These are phyloP conservation scores for Periconia sp. DNA, from an alignment of 2,329 filamentous ascomycete species.

Conservation along the genomic window DNA sequence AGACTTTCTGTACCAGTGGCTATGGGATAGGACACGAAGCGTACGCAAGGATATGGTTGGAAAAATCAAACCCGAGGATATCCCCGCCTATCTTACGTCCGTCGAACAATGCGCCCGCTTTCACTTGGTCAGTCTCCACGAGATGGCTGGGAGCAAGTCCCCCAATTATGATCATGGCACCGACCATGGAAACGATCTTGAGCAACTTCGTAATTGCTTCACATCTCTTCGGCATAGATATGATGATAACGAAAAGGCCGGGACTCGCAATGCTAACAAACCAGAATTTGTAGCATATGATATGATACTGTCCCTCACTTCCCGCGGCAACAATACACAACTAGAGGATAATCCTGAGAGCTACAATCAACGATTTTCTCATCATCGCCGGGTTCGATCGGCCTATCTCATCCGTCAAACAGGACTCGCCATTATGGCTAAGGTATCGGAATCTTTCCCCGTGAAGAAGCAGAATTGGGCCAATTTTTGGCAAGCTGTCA, in stretches of 20 bases:
- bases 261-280: slow-evolving; percentile 58
- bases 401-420: slow-evolving; percentile 61
- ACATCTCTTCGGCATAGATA: slow-evolving; percentile 60
- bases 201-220: slow-evolving; percentile 65
- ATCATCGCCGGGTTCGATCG: slow-evolving; percentile 56
- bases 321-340: slow-evolving; percentile 50
- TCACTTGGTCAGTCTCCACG: slow-evolving; percentile 63
- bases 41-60: slow-evolving; percentile 66
- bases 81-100: slow-evolving; percentile 60
- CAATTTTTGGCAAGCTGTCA: slow-evolving; percentile 59
- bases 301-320: slow-evolving; percentile 51
- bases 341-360: slow-evolving; percentile 60
- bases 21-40: slow-evolving; percentile 67
- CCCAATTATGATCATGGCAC: slow-evolving; percentile 54
- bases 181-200: slow-evolving; percentile 63
- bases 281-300: slow-evolving; percentile 66
- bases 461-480: slow-evolving; percentile 61
- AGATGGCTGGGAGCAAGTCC: slow-evolving; percentile 50
- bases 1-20: slow-evolving; percentile 59
- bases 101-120: slow-evolving; percentile 66
- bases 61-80: slow-evolving; percentile 56
- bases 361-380: slow-evolving; percentile 49
- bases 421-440: slow-evolving; percentile 48
- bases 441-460: slow-evolving; percentile 52
- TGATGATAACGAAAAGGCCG: slow-evolving; percentile 42